Evolutionary conservation across 768 basidiomycete genomes (phyloP).

Genomic region (Dentipellis fragilis): DNA sequence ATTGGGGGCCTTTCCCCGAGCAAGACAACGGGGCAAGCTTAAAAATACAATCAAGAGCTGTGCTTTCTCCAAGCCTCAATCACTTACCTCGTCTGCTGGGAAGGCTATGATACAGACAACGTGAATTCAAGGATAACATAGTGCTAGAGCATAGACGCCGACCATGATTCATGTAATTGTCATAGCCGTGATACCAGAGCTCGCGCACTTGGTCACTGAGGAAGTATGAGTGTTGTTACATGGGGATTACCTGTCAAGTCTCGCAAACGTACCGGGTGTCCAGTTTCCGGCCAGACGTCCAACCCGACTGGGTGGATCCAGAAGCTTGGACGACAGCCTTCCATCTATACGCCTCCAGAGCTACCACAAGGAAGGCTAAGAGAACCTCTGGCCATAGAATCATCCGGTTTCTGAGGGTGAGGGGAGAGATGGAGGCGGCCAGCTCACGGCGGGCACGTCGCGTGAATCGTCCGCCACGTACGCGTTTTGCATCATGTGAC

Average conservation of each 20-base stretch:
- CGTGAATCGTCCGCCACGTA: background rate
- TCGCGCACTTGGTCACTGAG: constrained; percentile 60
- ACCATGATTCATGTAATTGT: constrained; percentile 85
- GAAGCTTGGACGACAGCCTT: constrained; percentile 4
- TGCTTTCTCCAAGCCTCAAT: constrained; percentile 2
- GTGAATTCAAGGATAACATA: background rate
- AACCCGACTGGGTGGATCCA: constrained; percentile 19
- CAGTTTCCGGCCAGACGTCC: constrained; percentile 50
- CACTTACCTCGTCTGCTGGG: constrained; percentile 68
- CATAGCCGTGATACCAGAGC: constrained; percentile 85
- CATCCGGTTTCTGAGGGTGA: constrained; percentile 21
- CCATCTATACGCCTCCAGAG: constrained; percentile 22
- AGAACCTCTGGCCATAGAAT: constrained; percentile 43
- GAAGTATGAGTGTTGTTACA: background rate
- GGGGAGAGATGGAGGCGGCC: background rate
- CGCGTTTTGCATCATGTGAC: background rate
- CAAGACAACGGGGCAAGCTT: constrained; percentile 89
- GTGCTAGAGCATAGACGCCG: constrained; percentile 1
- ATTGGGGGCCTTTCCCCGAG: constrained; percentile 78
- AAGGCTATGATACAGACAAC: constrained; percentile 44
- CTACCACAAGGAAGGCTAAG: constrained; percentile 27
- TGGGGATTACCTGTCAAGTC: background rate
- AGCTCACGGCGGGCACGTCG: background rate
- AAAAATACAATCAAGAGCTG: background rate
- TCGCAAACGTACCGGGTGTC: constrained; percentile 38